Evolutionary conservation across 2,329 filamentous ascomycete genomes (phyloP).

Genomic region (Fusarium hainanense): DNA sequence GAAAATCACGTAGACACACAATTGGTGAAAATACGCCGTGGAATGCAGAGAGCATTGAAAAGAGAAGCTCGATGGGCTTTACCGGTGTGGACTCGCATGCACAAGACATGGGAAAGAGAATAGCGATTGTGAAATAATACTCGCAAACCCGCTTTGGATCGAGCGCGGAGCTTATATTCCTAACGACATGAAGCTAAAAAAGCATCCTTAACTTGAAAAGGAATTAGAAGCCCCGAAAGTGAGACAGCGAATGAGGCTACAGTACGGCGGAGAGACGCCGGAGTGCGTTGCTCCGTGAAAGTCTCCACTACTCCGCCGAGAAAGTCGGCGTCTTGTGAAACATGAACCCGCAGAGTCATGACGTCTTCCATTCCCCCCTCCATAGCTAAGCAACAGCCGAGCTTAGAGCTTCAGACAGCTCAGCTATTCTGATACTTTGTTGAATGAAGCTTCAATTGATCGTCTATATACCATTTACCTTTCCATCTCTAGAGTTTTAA

Average conservation of each 20-base stretch:
- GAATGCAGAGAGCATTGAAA: not conserved
- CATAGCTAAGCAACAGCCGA: not conserved
- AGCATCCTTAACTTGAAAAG: fast-evolving
- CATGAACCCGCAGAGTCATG: conserved; percentile 28
- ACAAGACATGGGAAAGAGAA: not conserved
- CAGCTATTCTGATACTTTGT: not conserved
- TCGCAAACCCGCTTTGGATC: not conserved
- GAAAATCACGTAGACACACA: not conserved
- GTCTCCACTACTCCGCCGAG: conserved; percentile 5
- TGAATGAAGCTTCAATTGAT: conserved; percentile 1
- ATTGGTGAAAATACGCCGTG: not conserved
- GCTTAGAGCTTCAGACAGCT: not conserved
- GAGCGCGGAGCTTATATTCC: conserved; percentile 24
- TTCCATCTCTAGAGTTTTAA: not conserved
- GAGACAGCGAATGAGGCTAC: not conserved
- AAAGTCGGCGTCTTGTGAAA: conserved; percentile 7
- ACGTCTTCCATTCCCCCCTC: conserved; percentile 25
- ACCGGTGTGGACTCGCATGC: conserved; percentile 25
- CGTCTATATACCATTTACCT: not conserved
- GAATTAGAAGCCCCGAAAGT: not conserved
- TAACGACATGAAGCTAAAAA: not conserved
- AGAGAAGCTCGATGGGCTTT: not conserved
- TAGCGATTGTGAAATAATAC: too few species aligned
- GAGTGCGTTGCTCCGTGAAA: conserved; percentile 5
- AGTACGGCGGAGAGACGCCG: not conserved